Evolutionary conservation across 257 asterid genomes (phyloP).

Genomic region (Galeopsis tetrahit): DNA sequence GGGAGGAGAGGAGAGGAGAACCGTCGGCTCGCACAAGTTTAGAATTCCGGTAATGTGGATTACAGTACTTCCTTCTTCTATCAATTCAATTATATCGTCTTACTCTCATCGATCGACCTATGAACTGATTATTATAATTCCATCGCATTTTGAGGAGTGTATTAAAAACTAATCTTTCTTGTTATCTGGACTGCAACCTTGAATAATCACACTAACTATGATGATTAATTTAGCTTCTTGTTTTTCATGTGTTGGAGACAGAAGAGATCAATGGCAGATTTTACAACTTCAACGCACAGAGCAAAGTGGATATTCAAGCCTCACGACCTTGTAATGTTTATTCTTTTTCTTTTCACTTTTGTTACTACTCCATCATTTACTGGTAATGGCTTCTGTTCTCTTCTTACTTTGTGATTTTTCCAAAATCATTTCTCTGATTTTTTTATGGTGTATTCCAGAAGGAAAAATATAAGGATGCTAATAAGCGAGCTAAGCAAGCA

Average conservation of each 20-base stretch:
- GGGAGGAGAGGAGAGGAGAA: no score
- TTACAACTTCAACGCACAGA: conserved; percentile 80
- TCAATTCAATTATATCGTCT: no score
- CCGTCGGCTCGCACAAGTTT: no score
- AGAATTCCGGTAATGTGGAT: no score
- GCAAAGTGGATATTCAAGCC: conserved; percentile 88
- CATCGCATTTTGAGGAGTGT: no score
- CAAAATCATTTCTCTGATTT: not conserved
- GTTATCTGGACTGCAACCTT: no score
- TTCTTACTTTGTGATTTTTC: conserved; percentile 3
- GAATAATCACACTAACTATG: no score
- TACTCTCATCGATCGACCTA: no score
- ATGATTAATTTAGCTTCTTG: not conserved
- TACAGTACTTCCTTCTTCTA: no score
- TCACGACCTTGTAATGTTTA: conserved; percentile 65
- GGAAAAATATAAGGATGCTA: conserved; percentile 81
- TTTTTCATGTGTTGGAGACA: conserved; percentile 11
- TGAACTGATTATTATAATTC: no score
- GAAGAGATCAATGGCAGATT: conserved; percentile 75
- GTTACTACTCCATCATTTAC: not conserved
- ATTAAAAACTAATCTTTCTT: no score
- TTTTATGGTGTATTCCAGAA: conserved; percentile 47
- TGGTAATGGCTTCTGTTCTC: no score
- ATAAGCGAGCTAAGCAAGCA: conserved; percentile 88
- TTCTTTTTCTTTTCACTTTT: not conserved